A percentile compares a stretch with the other conserved stretches of the same genome.
These are phyloP conservation scores for Heterobasidion occidentale DNA, from an alignment of 1,284 basidiomycete genomes.

Conservation along the genomic window DNA sequence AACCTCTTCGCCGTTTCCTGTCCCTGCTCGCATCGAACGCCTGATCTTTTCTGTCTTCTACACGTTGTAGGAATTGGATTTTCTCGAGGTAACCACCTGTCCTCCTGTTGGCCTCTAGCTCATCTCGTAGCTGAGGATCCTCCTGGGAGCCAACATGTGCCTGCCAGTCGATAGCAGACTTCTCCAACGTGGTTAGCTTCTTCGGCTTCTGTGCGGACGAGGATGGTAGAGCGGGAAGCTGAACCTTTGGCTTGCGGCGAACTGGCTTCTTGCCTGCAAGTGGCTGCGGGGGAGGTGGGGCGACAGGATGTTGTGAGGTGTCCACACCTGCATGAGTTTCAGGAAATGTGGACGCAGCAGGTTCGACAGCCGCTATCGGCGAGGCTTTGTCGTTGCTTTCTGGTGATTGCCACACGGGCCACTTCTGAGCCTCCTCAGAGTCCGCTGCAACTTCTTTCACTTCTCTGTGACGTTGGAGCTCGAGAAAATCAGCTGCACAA, in stretches of 20 bases:
- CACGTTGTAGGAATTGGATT: conserved; percentile 70
- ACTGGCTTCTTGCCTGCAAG: conserved; percentile 35
- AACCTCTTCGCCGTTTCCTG: conserved; percentile 46
- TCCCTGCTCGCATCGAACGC: conserved; percentile 46
- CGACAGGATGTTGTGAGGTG: neutral
- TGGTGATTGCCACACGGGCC: conserved; percentile 46
- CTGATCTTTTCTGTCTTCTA: conserved; percentile 62
- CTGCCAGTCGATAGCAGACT: conserved; percentile 78
- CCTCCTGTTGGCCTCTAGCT: conserved; percentile 63
- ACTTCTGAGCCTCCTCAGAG: conserved; percentile 66
- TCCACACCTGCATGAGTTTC: neutral
- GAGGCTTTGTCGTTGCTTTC: conserved; percentile 5
- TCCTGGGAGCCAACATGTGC: conserved; percentile 46
- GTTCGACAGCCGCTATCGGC: neutral
- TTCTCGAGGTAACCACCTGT: conserved; percentile 77
- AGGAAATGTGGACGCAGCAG: neutral
- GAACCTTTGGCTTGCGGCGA: conserved; percentile 55
- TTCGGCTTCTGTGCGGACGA: conserved; percentile 43
- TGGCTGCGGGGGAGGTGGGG: conserved; percentile 11
- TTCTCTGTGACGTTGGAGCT: conserved; percentile 38
- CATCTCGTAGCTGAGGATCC: conserved; percentile 43
- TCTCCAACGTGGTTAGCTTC: conserved; percentile 75
- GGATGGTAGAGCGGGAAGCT: conserved; percentile 40
- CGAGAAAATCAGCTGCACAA: conserved; percentile 2
- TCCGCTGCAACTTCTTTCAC: conserved; percentile 62